phyloP scores from a whole-genome alignment of 495 filamentous ascomycete species.

The Alectoria sarmentosa region DNA sequence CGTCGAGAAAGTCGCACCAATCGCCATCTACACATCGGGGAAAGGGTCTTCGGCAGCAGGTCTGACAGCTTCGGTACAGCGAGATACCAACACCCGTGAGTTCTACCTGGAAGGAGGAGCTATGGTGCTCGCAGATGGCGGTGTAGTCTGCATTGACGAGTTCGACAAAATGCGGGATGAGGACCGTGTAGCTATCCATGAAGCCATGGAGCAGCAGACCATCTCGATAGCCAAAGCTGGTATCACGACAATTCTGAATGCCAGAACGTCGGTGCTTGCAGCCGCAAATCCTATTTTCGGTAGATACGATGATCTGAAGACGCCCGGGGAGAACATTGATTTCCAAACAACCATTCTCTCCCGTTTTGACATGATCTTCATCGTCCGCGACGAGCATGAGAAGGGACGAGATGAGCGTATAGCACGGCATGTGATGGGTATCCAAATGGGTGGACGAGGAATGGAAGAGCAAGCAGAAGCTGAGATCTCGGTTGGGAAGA shows the following conservation, averaged over 20 bases:
- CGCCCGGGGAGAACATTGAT: constrained; percentile 97
- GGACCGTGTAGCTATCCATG: constrained; percentile 97
- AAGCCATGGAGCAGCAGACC: constrained; percentile 99
- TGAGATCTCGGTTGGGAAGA: constrained; percentile 88
- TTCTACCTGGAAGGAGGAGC: constrained; percentile 98
- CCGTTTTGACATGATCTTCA: constrained; percentile 99
- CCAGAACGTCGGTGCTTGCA: constrained; percentile 88
- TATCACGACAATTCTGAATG: constrained; percentile 97
- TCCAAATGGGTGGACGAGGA: constrained; percentile 89
- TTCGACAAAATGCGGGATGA: constrained; percentile 99
- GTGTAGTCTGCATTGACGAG: constrained; percentile 98
- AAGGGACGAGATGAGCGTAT: constrained; percentile 85
- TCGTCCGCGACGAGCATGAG: constrained; percentile 93
- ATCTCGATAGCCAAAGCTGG: constrained; percentile 99
- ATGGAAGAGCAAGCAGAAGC: constrained; percentile 76
- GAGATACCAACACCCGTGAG: constrained; percentile 84
- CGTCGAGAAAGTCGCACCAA: constrained; percentile 92
- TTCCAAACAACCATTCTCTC: constrained; percentile 99
- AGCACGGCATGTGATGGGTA: constrained; percentile 93
- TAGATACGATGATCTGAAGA: constrained; percentile 96
- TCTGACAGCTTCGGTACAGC: constrained; percentile 95
- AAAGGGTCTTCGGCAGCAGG: constrained; percentile 98
- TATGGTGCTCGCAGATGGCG: constrained; percentile 97
- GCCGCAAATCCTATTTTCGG: constrained; percentile 98
- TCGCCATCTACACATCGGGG: constrained; percentile 97